Percentiles rank a stretch among this genome's conserved stretches.
phyloP scores from a whole-genome alignment of 2,329 filamentous ascomycete species.

The Chaetomium globosum region DNA sequence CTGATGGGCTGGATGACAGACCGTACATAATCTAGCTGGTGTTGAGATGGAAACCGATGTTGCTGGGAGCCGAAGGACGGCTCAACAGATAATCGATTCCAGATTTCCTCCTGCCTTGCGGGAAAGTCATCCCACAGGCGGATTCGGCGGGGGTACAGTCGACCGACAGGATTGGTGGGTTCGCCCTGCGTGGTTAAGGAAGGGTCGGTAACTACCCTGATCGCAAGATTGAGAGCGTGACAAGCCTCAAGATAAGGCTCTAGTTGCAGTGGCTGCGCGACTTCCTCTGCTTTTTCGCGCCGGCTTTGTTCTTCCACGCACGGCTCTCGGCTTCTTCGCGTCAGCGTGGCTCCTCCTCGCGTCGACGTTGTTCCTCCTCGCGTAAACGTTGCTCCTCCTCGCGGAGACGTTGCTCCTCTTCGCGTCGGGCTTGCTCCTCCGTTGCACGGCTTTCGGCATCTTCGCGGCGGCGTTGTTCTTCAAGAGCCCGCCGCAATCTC shows the following conservation, averaged over 20 bases:
- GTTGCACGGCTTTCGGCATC: conserved; percentile 28
- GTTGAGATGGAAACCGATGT: conserved; percentile 39
- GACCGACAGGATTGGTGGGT: conserved; percentile 41
- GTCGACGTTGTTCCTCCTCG: conserved; percentile 33
- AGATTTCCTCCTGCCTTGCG: conserved; percentile 40
- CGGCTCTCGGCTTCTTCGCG: conserved; percentile 15
- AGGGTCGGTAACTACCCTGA: conserved; percentile 41
- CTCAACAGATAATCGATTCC: conserved; percentile 36
- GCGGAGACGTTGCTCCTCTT: conserved; percentile 28
- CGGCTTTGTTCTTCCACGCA: conserved; percentile 35
- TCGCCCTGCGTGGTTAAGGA: conserved; percentile 43
- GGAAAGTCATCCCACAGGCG: conserved; percentile 44
- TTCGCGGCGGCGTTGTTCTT: conserved; percentile 31
- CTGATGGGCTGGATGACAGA: conserved; percentile 41
- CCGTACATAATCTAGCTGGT: conserved; percentile 43
- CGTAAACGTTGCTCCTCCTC: conserved; percentile 24
- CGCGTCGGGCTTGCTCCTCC: conserved; percentile 35
- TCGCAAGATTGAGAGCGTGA: conserved; percentile 40
- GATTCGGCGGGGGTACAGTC: conserved; percentile 44
- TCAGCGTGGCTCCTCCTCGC: conserved; percentile 28
- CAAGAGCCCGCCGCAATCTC: conserved; percentile 24
- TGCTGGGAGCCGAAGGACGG: conserved; percentile 38
- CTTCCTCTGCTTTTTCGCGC: conserved; percentile 39
- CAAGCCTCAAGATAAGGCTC: conserved; percentile 42
- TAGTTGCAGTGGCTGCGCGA: conserved; percentile 33